phyloP scores from a whole-genome alignment of 257 asterid genomes.

The Solanum commersonii region DNA sequence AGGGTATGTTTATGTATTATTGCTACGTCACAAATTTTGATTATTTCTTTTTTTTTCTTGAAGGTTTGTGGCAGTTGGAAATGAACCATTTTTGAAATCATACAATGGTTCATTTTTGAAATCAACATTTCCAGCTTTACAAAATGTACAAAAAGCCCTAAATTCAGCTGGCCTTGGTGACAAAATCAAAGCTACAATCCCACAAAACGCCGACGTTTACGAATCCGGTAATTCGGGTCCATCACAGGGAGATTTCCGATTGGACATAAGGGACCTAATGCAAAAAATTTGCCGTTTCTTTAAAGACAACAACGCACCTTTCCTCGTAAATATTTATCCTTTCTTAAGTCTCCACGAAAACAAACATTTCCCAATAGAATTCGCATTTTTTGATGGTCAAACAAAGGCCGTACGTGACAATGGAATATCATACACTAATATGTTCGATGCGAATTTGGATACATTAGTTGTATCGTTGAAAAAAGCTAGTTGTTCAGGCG shows the following conservation, averaged over 20 bases:
- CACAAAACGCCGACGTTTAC: conserved; percentile 76
- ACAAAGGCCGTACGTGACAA: conserved; percentile 33
- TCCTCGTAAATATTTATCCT: conserved; percentile 62
- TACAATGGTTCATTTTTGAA: conserved; percentile 15
- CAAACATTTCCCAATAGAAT: conserved; percentile 35
- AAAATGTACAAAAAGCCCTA: conserved; percentile 64
- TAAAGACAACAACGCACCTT: conserved; percentile 37
- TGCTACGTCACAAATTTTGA: not conserved
- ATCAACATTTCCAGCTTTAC: conserved; percentile 50
- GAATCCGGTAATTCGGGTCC: conserved; percentile 39
- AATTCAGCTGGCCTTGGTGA: conserved; percentile 53
- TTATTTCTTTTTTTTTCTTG: not conserved
- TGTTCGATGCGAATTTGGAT: conserved; percentile 64
- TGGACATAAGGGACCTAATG: conserved; percentile 39
- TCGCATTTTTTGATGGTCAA: conserved; percentile 58
- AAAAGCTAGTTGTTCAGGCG: conserved; percentile 18
- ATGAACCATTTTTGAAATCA: conserved; percentile 65
- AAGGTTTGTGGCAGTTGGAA: conserved; percentile 78
- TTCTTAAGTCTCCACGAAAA: conserved; percentile 36
- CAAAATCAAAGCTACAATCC: conserved; percentile 68
- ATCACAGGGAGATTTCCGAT: conserved; percentile 46
- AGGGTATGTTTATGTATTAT: not conserved
- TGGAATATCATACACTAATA: conserved; percentile 26
- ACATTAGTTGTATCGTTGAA: conserved; percentile 34
- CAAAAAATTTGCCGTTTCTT: conserved; percentile 19